A percentile compares a stretch with the other conserved stretches of the same genome.
Evolutionary conservation across 495 filamentous ascomycete genomes (phyloP).

Genomic region (Hypoxylon lienhwacheense): DNA sequence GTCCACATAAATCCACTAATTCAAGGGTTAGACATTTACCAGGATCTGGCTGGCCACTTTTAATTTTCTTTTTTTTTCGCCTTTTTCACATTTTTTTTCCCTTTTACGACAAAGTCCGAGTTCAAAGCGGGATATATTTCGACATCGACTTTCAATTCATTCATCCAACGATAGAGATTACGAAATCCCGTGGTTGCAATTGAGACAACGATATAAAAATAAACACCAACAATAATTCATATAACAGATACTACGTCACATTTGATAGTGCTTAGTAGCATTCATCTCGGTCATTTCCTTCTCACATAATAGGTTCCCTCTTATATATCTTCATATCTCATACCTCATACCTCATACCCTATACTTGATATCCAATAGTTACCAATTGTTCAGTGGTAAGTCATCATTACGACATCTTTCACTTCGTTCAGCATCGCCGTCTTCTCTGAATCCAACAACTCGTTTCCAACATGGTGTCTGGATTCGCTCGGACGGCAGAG

Average conservation of each 20-base stretch:
- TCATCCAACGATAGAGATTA: too few species aligned
- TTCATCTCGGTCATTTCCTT: too few species aligned
- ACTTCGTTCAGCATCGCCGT: constrained; percentile 21
- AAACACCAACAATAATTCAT: neutral
- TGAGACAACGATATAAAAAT: too few species aligned
- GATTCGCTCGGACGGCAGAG: constrained; percentile 37
- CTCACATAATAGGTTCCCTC: too few species aligned
- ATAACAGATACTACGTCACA: neutral
- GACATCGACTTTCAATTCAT: neutral
- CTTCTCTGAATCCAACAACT: constrained; percentile 37
- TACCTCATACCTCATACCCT: too few species aligned
- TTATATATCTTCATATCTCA: too few species aligned
- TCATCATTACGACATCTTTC: constrained; percentile 27
- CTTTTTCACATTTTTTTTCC: neutral
- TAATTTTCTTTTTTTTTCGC: neutral
- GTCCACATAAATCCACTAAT: constrained; percentile 19
- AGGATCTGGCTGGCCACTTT: neutral
- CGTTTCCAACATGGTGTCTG: constrained; percentile 20
- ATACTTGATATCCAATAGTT: too few species aligned
- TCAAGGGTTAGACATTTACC: neutral
- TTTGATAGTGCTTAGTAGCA: too few species aligned
- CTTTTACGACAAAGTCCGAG: neutral
- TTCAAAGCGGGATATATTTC: neutral
- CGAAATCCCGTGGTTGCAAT: too few species aligned
- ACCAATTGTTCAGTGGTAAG: constrained; percentile 13